Evolutionary conservation across 768 basidiomycete species (phyloP).

Genomic region (Leucocoprinus sp.): DNA sequence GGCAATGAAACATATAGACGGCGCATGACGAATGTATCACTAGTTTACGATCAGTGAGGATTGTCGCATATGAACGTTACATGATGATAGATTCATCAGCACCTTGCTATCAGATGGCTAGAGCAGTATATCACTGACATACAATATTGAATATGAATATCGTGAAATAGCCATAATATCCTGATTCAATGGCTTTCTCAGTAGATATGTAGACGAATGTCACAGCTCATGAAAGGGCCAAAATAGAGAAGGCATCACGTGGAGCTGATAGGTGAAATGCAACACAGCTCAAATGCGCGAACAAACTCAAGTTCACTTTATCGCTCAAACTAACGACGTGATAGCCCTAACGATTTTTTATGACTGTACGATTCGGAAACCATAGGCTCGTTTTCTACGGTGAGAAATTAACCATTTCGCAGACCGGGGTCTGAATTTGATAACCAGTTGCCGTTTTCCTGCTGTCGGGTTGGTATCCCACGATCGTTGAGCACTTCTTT

Average conservation of each 20-base stretch:
- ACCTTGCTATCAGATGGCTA: slow-evolving; percentile 2
- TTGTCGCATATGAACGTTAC: slow-evolving; percentile 6
- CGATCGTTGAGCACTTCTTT: not conserved
- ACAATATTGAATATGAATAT: too few species aligned
- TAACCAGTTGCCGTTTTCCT: slow-evolving; percentile 34
- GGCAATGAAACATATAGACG: not conserved
- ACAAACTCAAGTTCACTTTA: not conserved
- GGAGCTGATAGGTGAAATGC: too few species aligned
- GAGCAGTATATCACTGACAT: not conserved
- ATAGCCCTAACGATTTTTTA: slow-evolving; percentile 16
- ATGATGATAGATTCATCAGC: not conserved
- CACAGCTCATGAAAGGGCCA: too few species aligned
- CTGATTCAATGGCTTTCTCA: too few species aligned
- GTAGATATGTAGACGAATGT: too few species aligned
- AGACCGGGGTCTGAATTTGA: slow-evolving; percentile 2
- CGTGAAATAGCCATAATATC: too few species aligned
- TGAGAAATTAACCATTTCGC: slow-evolving; percentile 18
- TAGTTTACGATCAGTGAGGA: not conserved
- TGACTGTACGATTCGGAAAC: slow-evolving; percentile 58
- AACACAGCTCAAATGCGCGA: too few species aligned
- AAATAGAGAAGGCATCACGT: too few species aligned
- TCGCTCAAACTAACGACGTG: not conserved
- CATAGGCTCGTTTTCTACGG: slow-evolving; percentile 45
- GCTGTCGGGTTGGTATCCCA: slow-evolving; percentile 31
- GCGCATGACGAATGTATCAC: not conserved